Conservation (phyloP, 2,329 filamentous ascomycete genomes). For the Aulographum hederae region DNA sequence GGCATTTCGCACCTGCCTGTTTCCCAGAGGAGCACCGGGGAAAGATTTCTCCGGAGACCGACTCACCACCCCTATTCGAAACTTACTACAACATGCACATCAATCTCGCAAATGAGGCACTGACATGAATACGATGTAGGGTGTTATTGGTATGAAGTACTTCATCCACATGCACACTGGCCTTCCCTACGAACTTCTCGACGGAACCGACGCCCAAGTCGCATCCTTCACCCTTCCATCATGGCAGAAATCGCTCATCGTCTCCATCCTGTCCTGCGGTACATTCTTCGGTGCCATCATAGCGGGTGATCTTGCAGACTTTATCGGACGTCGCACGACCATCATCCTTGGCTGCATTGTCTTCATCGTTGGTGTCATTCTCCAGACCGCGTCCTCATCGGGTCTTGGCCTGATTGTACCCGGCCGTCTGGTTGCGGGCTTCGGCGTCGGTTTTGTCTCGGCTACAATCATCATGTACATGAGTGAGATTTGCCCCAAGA, state of each 20-base stretch:
- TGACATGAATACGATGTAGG: no score
- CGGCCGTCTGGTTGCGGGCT: conserved; percentile 55
- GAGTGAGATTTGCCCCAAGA: conserved; percentile 52
- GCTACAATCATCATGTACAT: conserved; percentile 33
- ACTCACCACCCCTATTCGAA: no score
- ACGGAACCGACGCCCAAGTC: conserved; percentile 46
- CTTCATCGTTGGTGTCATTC: conserved; percentile 37
- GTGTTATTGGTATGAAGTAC: conserved; percentile 7
- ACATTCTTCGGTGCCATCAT: conserved; percentile 58
- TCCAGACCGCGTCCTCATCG: conserved; percentile 41
- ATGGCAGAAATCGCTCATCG: conserved; percentile 38
- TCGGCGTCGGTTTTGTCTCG: conserved; percentile 56
- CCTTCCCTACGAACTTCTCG: conserved; percentile 38
- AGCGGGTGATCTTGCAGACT: conserved; percentile 55
- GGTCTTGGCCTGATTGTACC: conserved; percentile 42
- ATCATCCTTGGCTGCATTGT: conserved; percentile 53
- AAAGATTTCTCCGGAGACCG: no score
- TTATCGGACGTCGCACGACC: conserved; percentile 53
- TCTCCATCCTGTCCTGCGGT: conserved; percentile 58
- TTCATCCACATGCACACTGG: conserved; percentile 12
- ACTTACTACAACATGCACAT: no score
- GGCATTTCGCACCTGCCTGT: no score
- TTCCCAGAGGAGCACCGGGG: no score
- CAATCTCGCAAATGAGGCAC: no score
- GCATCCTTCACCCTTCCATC: conserved; percentile 24